Conservation (phyloP, 1,284 basidiomycete genomes). For the Fomitopsis betulina region DNA sequence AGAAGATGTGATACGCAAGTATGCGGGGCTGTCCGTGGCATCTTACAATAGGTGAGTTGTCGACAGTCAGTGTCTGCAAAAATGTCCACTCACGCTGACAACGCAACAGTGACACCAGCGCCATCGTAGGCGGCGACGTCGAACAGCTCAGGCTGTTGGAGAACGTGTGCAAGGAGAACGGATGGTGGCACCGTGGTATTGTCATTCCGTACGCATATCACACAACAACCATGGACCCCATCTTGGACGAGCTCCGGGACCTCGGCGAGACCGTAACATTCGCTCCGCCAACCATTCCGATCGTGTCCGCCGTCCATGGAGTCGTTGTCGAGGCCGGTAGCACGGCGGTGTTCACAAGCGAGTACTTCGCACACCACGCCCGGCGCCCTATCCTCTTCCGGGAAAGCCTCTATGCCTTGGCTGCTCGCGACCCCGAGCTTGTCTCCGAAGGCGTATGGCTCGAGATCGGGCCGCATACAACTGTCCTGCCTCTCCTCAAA, state of each 20-base stretch:
- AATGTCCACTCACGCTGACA: no score
- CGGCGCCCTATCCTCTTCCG: slow-evolving; percentile 54
- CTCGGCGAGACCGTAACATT: slow-evolving; percentile 36
- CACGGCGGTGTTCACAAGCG: slow-evolving; percentile 37
- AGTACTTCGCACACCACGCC: slow-evolving; percentile 61
- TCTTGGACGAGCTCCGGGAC: slow-evolving; percentile 42
- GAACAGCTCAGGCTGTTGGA: slow-evolving; percentile 39
- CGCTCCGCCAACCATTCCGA: slow-evolving; percentile 45
- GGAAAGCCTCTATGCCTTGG: slow-evolving; percentile 39
- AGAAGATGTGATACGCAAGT: slow-evolving; percentile 32
- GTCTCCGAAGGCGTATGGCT: slow-evolving; percentile 44
- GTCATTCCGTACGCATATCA: slow-evolving; percentile 61
- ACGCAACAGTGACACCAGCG: slow-evolving; percentile 38
- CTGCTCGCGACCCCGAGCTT: slow-evolving; percentile 23
- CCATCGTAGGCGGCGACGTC: slow-evolving; percentile 52
- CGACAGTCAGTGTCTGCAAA: not conserved
- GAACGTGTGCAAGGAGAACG: slow-evolving; percentile 32
- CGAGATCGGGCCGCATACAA: slow-evolving; percentile 62
- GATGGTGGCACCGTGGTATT: slow-evolving; percentile 40
- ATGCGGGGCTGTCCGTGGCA: slow-evolving; percentile 42
- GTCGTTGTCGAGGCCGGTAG: slow-evolving; percentile 49
- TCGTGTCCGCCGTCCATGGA: slow-evolving; percentile 58
- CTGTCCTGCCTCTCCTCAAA: slow-evolving; percentile 49
- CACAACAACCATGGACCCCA: slow-evolving; percentile 53
- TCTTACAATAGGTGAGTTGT: slow-evolving; percentile 46